phyloP scores from a whole-genome alignment of 2,329 filamentous ascomycete species.

The Diaporthe australafricana region DNA sequence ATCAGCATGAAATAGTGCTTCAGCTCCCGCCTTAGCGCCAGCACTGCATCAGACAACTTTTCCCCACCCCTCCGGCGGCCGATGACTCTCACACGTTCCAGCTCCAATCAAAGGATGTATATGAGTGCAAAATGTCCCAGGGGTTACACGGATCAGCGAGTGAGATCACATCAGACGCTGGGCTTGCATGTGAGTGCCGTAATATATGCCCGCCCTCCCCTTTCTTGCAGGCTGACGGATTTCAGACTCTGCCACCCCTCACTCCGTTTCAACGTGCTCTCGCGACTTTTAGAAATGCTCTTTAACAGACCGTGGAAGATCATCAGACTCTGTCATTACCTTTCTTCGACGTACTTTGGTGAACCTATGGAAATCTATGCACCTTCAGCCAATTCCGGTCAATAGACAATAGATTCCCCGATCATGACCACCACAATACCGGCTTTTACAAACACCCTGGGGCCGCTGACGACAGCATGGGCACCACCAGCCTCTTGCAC shows the following conservation, averaged over 20 bases:
- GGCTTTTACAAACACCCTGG: background rate
- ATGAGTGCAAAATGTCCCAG: background rate
- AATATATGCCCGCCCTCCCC: background rate
- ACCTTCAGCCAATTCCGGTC: background rate
- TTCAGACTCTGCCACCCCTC: background rate
- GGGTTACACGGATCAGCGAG: background rate
- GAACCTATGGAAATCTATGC: background rate
- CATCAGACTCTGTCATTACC: background rate
- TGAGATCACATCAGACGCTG: background rate
- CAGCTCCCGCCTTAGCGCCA: too few species aligned
- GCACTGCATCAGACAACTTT: too few species aligned
- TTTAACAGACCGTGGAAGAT: background rate
- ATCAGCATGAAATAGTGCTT: too few species aligned
- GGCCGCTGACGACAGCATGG: background rate
- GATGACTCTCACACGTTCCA: background rate
- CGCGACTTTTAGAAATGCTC: background rate
- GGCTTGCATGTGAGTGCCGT: background rate
- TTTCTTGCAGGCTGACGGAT: background rate
- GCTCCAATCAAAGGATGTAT: background rate
- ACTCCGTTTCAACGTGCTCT: background rate
- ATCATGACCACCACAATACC: background rate
- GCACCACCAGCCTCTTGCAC: background rate
- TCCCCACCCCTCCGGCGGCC: background rate
- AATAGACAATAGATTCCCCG: background rate
- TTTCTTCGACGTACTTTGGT: background rate